phyloP scores from a whole-genome alignment of 495 filamentous ascomycete species.

The Extremus antarcticus region DNA sequence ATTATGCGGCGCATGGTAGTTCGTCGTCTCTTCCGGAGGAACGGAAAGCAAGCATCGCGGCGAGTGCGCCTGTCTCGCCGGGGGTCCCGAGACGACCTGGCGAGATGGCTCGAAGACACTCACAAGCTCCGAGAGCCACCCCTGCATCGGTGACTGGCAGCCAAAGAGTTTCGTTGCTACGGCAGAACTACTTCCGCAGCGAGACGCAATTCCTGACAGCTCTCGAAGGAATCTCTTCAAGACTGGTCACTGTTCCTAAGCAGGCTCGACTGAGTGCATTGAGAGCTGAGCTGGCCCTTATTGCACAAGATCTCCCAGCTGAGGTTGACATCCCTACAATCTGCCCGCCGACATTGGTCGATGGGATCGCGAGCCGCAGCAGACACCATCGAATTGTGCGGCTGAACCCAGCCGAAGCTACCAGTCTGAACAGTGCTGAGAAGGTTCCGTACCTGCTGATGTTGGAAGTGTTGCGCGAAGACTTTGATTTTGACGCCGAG shows the following conservation, averaged over 20 bases:
- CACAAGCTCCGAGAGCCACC: slow-evolving; percentile 37
- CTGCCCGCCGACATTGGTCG: slow-evolving; percentile 54
- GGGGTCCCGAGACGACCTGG: slow-evolving; percentile 33
- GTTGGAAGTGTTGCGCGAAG: slow-evolving; percentile 62
- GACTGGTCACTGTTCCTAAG: slow-evolving; percentile 62
- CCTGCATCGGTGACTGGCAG: slow-evolving; percentile 42
- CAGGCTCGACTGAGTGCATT: slow-evolving; percentile 63
- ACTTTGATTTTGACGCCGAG: slow-evolving; percentile 64
- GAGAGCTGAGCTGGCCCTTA: slow-evolving; percentile 61
- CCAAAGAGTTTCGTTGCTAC: slow-evolving; percentile 51
- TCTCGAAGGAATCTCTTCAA: slow-evolving; percentile 66
- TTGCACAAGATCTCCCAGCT: slow-evolving; percentile 60
- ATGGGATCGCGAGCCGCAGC: slow-evolving; percentile 52
- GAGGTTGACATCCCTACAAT: slow-evolving; percentile 70
- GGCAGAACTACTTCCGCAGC: slow-evolving; percentile 64
- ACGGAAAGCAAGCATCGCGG: slow-evolving; percentile 34
- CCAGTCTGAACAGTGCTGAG: slow-evolving; percentile 67
- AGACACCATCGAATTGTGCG: slow-evolving; percentile 64
- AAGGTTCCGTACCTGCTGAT: slow-evolving; percentile 67
- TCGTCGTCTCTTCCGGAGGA: slow-evolving; percentile 59
- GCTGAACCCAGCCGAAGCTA: slow-evolving; percentile 66
- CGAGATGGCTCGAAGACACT: slow-evolving; percentile 35
- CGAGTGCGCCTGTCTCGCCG: slow-evolving; percentile 32
- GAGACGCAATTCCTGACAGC: slow-evolving; percentile 63
- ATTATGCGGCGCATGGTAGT: slow-evolving; percentile 26